Evolutionary conservation across 768 basidiomycete genomes (phyloP), one percentile per base, ranked within the genome.

Genomic region (Auricularia sp.): DNA sequence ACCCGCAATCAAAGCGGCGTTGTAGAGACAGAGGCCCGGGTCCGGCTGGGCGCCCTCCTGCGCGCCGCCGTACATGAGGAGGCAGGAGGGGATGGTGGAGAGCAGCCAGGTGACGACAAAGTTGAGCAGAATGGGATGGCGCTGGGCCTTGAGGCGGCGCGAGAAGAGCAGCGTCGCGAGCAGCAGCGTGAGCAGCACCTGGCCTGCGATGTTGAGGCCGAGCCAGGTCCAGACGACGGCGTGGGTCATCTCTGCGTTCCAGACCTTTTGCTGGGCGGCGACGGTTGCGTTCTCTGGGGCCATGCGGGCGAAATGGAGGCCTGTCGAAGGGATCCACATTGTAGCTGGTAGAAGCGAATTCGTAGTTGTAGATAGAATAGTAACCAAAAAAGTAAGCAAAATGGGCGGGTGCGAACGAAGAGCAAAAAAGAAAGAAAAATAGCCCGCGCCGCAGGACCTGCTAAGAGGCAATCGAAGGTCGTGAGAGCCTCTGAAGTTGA

Each of bases 181-280:
- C 56, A 59, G 56, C 11, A 59, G 56, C 1, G 23, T 35, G 14
- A 59, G 56, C 23, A 59, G 34, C 6, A 35, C 56, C 56, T 59
- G 56, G 56, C 56, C 56, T 14, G 29, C 56, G 23, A 59, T 34
- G 56, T 59, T 59, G 56, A 59, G 56, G 56, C 56, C 56, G 56
- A 59, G 56, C 56, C 56, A 59, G 29, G 56, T 59, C 56, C 56
- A 59, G 21, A 59, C 56, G 56, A 59, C 16, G 29, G 56, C 56
- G 29, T 35, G 56, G 14, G 29, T 54, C 53, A 54, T 54, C n/a
- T n/a, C n/a, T 18, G 11, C n/a, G 53, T n/a, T 54, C 53, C 53
- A 54, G 29, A 29, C 53, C 29, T 51, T 51, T 6, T 51, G 47
- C 47, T 51, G 47, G 47, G 16, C 29, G 56, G 8, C 34, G 23